A percentile compares a stretch with the other conserved stretches of the same genome.
Evolutionary conservation across 2,329 filamentous ascomycete species (phyloP).

Genomic region (Trichoderma gracile): DNA sequence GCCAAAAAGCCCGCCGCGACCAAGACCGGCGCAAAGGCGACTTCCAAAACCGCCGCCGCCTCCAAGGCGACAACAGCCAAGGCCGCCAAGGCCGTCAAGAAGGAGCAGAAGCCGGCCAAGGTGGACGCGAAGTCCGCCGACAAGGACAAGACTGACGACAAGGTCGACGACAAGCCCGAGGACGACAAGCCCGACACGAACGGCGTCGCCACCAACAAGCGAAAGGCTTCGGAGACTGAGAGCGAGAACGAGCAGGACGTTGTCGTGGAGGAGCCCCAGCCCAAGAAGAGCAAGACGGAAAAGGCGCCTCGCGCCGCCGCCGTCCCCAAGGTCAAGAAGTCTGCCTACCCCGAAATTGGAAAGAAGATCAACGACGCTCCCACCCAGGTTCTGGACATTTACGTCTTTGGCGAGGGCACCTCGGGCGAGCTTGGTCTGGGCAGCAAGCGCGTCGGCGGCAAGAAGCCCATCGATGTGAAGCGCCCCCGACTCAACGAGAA

Average conservation of each 20-base stretch:
- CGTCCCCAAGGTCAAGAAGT: constrained; percentile 60
- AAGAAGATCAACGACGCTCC: constrained; percentile 65
- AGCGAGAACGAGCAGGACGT: constrained; percentile 33
- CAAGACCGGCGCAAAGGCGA: constrained; percentile 21
- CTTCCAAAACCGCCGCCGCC: constrained; percentile 26
- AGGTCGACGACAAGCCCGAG: constrained; percentile 32
- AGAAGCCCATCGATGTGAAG: constrained; percentile 72
- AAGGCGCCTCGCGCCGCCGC: constrained; percentile 27
- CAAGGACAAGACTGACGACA: constrained; percentile 35
- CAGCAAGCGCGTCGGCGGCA: constrained; percentile 55
- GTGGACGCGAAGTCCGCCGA: constrained; percentile 32
- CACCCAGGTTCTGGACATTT: constrained; percentile 24
- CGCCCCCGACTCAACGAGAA: constrained; percentile 80
- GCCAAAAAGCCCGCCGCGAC: constrained; percentile 33
- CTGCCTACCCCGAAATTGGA: constrained; percentile 47
- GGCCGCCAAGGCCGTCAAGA: constrained; percentile 33
- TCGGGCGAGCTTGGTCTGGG: constrained; percentile 27
- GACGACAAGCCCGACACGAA: constrained; percentile 46
- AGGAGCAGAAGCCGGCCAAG: constrained; percentile 26
- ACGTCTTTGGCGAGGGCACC: constrained; percentile 28
- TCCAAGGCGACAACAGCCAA: constrained; percentile 37
- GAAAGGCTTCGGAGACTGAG: constrained; percentile 33
- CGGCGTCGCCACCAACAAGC: constrained; percentile 33
- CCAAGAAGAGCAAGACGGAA: constrained; percentile 34
- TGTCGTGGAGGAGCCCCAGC: constrained; percentile 27